Percentiles rank a stretch among this genome's conserved stretches.
Evolutionary conservation across 2,329 filamentous ascomycete genomes (phyloP).

Genomic region (Truncatella angustata): DNA sequence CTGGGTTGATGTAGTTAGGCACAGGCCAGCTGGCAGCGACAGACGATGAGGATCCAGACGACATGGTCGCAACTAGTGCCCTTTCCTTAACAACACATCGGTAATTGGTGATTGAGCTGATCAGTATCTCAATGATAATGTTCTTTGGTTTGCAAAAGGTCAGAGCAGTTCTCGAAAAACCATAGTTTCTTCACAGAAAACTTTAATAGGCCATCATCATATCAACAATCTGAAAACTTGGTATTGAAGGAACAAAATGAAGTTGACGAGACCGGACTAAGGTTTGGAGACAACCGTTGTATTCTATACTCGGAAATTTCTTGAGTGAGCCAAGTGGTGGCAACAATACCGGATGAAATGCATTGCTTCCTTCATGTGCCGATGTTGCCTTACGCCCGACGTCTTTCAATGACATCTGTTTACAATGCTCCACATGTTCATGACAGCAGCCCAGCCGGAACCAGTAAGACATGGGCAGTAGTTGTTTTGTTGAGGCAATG

Average conservation of each 20-base stretch:
- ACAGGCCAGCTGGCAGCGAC: constrained; percentile 25
- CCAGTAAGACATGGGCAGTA: not conserved
- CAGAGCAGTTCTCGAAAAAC: no score
- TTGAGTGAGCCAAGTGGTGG: not conserved
- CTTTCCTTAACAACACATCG: not conserved
- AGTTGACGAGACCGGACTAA: not conserved
- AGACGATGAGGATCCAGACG: constrained; percentile 14
- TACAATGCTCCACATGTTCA: not conserved
- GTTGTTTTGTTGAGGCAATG: not conserved
- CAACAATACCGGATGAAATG: not conserved
- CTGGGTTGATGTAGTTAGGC: constrained; percentile 26
- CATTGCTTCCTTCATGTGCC: not conserved
- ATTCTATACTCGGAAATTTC: not conserved
- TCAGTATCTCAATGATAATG: no score
- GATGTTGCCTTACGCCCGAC: not conserved
- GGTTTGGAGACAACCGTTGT: not conserved
- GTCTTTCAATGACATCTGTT: not conserved
- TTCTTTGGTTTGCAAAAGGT: no score
- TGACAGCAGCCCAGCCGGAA: not conserved
- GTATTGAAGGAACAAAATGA: not conserved
- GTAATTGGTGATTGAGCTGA: no score
- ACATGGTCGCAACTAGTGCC: constrained; percentile 14
- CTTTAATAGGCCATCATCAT: no score
- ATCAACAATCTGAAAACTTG: no score
- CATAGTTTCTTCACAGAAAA: no score